Conservation (phyloP, 352 stramenopile species). For the Aphanomyces invadans region DNA sequence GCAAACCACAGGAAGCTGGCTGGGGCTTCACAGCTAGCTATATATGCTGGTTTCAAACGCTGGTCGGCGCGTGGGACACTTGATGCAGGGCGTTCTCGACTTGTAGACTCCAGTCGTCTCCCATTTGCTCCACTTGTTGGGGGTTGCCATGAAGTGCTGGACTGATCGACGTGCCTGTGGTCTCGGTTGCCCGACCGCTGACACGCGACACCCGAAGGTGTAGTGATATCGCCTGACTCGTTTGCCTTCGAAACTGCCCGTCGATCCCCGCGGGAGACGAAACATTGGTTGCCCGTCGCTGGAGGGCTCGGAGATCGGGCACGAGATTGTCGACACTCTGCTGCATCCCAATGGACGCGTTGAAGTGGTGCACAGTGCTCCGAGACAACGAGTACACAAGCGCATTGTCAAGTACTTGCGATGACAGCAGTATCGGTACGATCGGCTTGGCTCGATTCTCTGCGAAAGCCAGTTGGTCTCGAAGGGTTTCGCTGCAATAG, state of each 20-base stretch:
- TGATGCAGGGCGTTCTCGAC: background rate
- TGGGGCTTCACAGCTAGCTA: too few relatives aligned
- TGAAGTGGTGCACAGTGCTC: constrained; percentile 70
- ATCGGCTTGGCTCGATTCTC: constrained; percentile 70
- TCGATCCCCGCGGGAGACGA: background rate
- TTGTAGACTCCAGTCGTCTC: background rate
- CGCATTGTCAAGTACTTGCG: constrained; percentile 60
- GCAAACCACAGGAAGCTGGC: too few relatives aligned
- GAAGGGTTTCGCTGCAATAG: constrained; percentile 40
- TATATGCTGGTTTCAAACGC: too few relatives aligned
- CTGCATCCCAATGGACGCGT: constrained; percentile 62
- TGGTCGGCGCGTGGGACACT: background rate
- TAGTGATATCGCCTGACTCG: background rate
- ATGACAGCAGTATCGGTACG: constrained; percentile 60
- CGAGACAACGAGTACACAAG: constrained; percentile 77
- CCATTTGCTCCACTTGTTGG: too few relatives aligned
- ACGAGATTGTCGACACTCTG: constrained; percentile 60
- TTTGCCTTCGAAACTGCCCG: background rate
- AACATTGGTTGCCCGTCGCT: background rate
- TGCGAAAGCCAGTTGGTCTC: constrained; percentile 72
- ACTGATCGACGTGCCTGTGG: too few relatives aligned
- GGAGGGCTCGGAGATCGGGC: constrained; percentile 31
- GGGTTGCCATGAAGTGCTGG: too few relatives aligned
- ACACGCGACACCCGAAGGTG: background rate
- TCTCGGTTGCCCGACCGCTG: background rate